Percentiles rank a stretch among this genome's conserved stretches.
Evolutionary conservation across 1,139 yeast species (phyloP).

Genomic region (Nakaseomyces bracarensis): DNA sequence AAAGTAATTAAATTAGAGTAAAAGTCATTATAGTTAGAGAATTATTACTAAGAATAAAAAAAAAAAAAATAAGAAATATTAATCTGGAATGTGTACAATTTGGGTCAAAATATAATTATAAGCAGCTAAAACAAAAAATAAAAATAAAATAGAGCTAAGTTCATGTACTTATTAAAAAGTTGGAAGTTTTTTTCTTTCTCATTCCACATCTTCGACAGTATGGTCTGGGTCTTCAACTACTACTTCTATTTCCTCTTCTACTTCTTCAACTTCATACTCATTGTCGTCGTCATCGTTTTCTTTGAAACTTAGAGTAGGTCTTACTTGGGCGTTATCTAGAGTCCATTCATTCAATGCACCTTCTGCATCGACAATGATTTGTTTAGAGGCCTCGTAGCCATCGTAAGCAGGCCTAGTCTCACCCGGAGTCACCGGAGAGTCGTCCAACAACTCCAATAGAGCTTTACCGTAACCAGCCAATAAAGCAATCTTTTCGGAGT

Average conservation of each 20-base stretch:
- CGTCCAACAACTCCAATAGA: constrained; percentile 87
- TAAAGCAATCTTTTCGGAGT: constrained; percentile 90
- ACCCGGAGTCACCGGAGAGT: constrained; percentile 96
- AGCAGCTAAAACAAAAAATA: too few species aligned
- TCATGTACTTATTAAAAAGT: neutral
- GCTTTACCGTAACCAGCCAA: constrained; percentile 99
- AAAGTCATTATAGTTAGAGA: too few species aligned
- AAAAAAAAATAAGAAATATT: too few species aligned
- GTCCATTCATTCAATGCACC: constrained; percentile 96
- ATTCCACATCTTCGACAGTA: constrained; percentile 2
- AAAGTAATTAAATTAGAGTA: too few species aligned
- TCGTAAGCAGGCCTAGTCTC: constrained; percentile 98
- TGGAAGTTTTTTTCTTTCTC: neutral
- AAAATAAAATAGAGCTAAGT: neutral
- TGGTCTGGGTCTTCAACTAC: neutral
- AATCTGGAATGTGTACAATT: too few species aligned
- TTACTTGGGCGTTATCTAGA: constrained; percentile 87
- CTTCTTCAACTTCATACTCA: constrained; percentile 47
- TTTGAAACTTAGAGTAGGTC: constrained; percentile 86
- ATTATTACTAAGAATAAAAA: too few species aligned
- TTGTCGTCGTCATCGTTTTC: too few species aligned
- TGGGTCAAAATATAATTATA: too few species aligned
- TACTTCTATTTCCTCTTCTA: constrained; percentile 14
- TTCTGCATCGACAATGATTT: constrained; percentile 95
- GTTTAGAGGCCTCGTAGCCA: constrained; percentile 97